A percentile compares a stretch with the other conserved stretches of the same genome.
These are phyloP conservation scores for Globisporangium nodosum DNA, from an alignment of 352 stramenopile genomes.

Conservation along the genomic window DNA sequence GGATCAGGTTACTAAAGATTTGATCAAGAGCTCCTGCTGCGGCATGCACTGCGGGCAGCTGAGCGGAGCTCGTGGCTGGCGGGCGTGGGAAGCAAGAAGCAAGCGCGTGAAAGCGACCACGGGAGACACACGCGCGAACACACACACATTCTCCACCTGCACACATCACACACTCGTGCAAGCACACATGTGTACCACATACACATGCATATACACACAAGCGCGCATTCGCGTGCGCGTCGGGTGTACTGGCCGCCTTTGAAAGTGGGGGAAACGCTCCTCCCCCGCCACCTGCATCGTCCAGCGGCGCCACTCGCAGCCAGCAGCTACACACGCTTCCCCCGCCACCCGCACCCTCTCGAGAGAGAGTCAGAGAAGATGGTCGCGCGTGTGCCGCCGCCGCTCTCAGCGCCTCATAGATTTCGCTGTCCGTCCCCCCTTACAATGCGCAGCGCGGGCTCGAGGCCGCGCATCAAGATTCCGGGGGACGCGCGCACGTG, in stretches of 20 bases:
- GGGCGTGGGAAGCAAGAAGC: constrained; percentile 15
- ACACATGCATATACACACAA: background rate
- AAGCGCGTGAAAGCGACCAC: constrained; percentile 15
- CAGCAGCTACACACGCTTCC: background rate
- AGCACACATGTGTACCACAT: background rate
- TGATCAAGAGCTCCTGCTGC: constrained; percentile 29
- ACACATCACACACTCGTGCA: background rate
- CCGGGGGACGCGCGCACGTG: constrained; percentile 39
- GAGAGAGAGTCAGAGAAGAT: background rate
- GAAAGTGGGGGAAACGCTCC: constrained; percentile 51
- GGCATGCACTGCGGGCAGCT: constrained; percentile 1
- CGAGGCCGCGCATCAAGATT: constrained; percentile 80
- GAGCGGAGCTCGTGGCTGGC: constrained; percentile 4
- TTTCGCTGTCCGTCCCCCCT: constrained; percentile 51
- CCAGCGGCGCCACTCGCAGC: constrained; percentile 8
- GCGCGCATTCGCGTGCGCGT: background rate
- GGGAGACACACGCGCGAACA: constrained; percentile 22
- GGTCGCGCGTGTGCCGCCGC: constrained; percentile 3
- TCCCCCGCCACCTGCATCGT: constrained; percentile 48
- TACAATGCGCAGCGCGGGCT: constrained; percentile 82
- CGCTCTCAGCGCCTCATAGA: background rate
- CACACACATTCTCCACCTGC: constrained; percentile 6
- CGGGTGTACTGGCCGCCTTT: constrained; percentile 68
- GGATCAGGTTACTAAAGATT: constrained; percentile 88
- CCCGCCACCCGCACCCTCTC: background rate